Conservation (phyloP, 225 moss, liverwort and hornwort species). For the Ulota crispa region DNA sequence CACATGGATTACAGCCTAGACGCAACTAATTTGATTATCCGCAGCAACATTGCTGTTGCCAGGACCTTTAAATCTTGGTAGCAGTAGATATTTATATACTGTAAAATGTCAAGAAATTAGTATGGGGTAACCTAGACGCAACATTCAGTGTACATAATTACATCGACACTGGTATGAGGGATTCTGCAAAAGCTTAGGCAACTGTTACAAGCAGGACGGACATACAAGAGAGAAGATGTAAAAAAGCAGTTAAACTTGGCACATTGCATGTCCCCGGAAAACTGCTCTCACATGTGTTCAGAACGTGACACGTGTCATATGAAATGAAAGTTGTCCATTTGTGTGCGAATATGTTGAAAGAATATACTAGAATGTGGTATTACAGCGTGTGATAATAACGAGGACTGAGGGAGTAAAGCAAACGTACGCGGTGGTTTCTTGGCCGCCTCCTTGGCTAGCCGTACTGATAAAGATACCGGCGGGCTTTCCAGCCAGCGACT, state of each 20-base stretch:
- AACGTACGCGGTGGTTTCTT: constrained; percentile 55
- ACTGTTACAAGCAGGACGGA: neutral
- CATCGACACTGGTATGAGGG: neutral
- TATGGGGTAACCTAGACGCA: no score
- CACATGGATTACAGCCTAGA: no score
- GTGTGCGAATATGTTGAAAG: neutral
- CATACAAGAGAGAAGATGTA: neutral
- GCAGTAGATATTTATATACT: no score
- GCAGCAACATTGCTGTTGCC: no score
- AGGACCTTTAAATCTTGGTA: no score
- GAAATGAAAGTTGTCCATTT: neutral
- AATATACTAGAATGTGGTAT: neutral
- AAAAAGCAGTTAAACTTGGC: neutral
- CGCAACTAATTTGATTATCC: no score
- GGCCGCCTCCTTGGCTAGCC: constrained; percentile 45
- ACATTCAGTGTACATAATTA: neutral
- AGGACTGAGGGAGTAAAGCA: neutral
- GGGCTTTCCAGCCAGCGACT: constrained; percentile 48
- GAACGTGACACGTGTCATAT: neutral
- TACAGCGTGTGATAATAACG: neutral
- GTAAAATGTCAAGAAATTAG: no score
- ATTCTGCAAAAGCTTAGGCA: neutral
- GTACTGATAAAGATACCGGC: constrained; percentile 48
- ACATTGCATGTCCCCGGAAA: neutral
- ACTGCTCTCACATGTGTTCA: neutral